phyloP scores from a whole-genome alignment of 495 filamentous ascomycete species.

The Hypomontagnella submonticulosa region DNA sequence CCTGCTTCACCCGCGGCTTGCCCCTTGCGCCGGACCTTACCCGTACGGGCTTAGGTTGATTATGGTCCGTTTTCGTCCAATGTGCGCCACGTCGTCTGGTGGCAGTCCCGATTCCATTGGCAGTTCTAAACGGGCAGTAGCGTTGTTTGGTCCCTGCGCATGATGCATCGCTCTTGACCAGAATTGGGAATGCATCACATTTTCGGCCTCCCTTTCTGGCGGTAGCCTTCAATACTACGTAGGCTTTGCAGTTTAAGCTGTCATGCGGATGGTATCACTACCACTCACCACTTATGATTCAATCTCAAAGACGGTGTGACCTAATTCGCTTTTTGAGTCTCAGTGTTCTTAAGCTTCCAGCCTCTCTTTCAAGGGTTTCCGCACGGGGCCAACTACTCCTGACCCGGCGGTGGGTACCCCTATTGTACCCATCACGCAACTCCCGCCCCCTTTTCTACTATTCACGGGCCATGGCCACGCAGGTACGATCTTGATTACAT shows the following conservation, averaged over 20 bases:
- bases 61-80: constrained; percentile 36
- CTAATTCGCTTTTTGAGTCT: constrained; percentile 29
- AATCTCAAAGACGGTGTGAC: constrained; percentile 37
- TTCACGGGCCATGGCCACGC: constrained; percentile 16
- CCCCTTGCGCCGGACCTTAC: constrained; percentile 33
- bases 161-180: constrained; percentile 42
- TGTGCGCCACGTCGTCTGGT: constrained; percentile 39
- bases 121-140: constrained; percentile 39
- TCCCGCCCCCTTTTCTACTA: constrained; percentile 23
- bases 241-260: constrained; percentile 13
- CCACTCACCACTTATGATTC: too few relatives aligned
- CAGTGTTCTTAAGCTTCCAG: constrained; percentile 12
- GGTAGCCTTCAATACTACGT: constrained; percentile 2
- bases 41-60: constrained; percentile 33
- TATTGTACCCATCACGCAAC: constrained; percentile 24
- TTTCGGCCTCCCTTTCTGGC: constrained; percentile 34
- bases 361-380: constrained; percentile 25
- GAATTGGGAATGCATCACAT: constrained; percentile 28
- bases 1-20: constrained; percentile 35
- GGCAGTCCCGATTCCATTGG: constrained; percentile 34
- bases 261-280: too few relatives aligned
- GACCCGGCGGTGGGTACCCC: constrained; percentile 12
- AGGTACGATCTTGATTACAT: constrained; percentile 42
- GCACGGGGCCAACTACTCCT: constrained; percentile 20
- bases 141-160: constrained; percentile 30